phyloP scores from a whole-genome alignment of 2,329 filamentous ascomycete genomes.

The Sclerotinia nivalis region DNA sequence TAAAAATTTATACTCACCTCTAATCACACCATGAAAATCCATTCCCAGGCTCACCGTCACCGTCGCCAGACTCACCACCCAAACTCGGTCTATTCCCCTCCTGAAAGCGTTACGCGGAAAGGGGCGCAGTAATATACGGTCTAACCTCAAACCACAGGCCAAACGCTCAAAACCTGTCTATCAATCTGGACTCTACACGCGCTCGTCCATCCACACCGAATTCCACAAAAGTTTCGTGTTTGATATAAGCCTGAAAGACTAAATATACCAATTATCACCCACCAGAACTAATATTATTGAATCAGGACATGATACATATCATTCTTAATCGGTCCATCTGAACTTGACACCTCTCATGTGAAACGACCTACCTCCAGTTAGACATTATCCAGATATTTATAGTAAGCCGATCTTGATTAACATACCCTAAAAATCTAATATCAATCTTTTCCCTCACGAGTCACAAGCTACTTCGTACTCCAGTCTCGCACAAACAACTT shows the following conservation, averaged over 20 bases:
- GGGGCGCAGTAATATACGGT: slow-evolving; percentile 4
- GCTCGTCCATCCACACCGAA: background rate
- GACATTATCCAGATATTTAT: slow-evolving; percentile 14
- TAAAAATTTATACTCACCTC: background rate
- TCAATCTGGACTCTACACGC: background rate
- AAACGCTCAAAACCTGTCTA: background rate
- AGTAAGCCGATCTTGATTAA: slow-evolving; percentile 7
- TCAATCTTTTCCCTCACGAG: background rate
- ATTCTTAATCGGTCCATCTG: background rate
- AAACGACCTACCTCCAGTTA: background rate
- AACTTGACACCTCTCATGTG: slow-evolving; percentile 2
- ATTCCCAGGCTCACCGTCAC: background rate
- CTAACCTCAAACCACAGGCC: slow-evolving; percentile 12
- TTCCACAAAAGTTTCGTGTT: slow-evolving; percentile 7
- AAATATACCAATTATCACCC: background rate
- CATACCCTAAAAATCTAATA: background rate
- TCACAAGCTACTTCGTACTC: background rate
- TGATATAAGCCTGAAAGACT: slow-evolving; percentile 3
- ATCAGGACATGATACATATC: background rate
- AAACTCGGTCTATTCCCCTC: background rate
- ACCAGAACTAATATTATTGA: background rate
- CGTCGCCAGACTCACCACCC: background rate
- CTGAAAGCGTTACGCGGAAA: slow-evolving; percentile 18
- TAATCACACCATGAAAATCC: background rate
- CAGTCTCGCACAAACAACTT: background rate